These are phyloP conservation scores for Solanum aculeatissimum DNA, from an alignment of 305 asterid species.

Conservation along the genomic window DNA sequence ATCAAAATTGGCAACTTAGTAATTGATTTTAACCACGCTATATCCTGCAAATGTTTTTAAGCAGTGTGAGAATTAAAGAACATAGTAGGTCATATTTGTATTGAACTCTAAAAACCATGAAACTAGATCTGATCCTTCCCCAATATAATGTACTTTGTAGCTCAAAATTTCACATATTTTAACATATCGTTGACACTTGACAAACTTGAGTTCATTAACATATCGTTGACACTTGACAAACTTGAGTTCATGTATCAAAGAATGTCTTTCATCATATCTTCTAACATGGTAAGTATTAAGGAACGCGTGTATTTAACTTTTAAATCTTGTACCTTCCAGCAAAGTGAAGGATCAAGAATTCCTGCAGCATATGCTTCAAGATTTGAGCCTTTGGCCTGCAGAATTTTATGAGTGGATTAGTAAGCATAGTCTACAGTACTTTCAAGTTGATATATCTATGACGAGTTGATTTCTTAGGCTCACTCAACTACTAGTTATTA, in stretches of 20 bases:
- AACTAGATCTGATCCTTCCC: not conserved
- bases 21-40: conserved; percentile 54
- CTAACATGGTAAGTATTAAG: not conserved
- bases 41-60: conserved; percentile 29
- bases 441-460: not conserved
- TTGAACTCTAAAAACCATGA: not conserved
- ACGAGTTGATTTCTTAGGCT: not conserved
- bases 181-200: not conserved
- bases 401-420: not conserved
- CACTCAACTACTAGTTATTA: not conserved
- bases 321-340: conserved; percentile 42
- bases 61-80: not conserved
- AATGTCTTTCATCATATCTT: not conserved
- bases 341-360: conserved; percentile 34
- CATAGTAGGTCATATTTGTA: not conserved
- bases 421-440: not conserved
- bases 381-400: conserved; percentile 45
- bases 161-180: not conserved
- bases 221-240: not conserved
- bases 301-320: not conserved
- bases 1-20: conserved; percentile 53
- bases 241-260: not conserved
- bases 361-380: conserved; percentile 36
- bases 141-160: not conserved
- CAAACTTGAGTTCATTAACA: not conserved